phyloP scores from a whole-genome alignment of 176 grass and related monocot genomes.

The Phoenix roebelenii region DNA sequence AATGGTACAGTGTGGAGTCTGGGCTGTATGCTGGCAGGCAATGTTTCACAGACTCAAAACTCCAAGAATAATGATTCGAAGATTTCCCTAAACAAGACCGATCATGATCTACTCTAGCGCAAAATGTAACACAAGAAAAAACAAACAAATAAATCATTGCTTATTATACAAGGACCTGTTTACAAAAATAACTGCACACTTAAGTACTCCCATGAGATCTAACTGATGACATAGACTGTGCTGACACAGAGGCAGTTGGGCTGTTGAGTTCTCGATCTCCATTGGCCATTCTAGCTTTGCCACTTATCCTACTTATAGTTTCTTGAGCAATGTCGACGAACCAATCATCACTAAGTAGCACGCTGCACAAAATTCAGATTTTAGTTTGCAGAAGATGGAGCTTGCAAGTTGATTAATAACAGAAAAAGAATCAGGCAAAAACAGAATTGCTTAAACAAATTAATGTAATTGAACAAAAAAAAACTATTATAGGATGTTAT shows the following conservation, averaged over 20 bases:
- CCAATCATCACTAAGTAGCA: constrained; percentile 68
- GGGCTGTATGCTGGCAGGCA: not conserved
- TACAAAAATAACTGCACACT: constrained; percentile 26
- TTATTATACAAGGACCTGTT: constrained; percentile 18
- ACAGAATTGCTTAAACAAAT: too few species aligned
- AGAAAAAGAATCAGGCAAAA: too few species aligned
- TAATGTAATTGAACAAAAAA: too few species aligned
- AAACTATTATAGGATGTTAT: too few species aligned
- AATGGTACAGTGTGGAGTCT: constrained; percentile 16
- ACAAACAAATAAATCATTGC: not conserved
- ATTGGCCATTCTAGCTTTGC: constrained; percentile 47
- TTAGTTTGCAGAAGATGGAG: not conserved
- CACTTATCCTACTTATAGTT: constrained; percentile 58
- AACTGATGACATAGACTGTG: constrained; percentile 77
- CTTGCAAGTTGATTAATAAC: not conserved
- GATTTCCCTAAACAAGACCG: not conserved
- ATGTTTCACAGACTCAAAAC: constrained; percentile 2
- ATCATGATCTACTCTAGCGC: not conserved
- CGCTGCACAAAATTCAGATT: constrained; percentile 34
- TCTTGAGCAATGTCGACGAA: constrained; percentile 80
- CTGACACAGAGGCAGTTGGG: constrained; percentile 82
- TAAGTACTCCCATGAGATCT: constrained; percentile 58
- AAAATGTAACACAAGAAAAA: not conserved
- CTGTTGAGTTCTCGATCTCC: constrained; percentile 76
- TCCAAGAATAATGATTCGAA: not conserved